Conservation (phyloP, 2,329 filamentous ascomycete species). For the Cladosporium phlei region DNA sequence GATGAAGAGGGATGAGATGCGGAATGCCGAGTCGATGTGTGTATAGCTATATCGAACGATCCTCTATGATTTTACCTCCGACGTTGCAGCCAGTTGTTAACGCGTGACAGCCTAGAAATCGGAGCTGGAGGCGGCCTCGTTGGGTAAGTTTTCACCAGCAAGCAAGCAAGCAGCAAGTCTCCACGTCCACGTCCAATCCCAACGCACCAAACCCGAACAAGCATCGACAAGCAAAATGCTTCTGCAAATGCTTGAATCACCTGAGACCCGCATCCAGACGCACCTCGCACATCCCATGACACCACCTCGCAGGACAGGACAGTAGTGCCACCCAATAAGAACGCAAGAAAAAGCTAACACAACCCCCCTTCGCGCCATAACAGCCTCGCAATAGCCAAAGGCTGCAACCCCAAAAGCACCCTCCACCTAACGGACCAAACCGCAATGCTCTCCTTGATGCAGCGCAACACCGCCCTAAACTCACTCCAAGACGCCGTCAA, state of each 20-base stretch:
- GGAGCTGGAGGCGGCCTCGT: constrained; percentile 89
- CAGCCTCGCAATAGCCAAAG: constrained; percentile 55
- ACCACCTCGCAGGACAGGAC: too few relatives aligned
- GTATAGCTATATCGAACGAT: not conserved
- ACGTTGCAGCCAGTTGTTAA: not conserved
- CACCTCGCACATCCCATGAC: too few relatives aligned
- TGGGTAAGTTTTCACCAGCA: too few relatives aligned
- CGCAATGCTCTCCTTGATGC: constrained; percentile 81
- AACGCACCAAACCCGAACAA: not conserved
- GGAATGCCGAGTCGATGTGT: constrained; percentile 22
- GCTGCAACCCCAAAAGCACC: constrained; percentile 50
- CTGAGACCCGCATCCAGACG: not conserved
- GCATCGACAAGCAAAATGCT: too few relatives aligned
- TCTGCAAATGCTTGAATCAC: too few relatives aligned
- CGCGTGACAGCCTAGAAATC: constrained; percentile 67
- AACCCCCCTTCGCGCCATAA: not conserved
- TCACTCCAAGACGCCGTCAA: constrained; percentile 58
- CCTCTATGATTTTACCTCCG: not conserved
- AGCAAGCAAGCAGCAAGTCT: too few relatives aligned
- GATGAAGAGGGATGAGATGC: constrained; percentile 60
- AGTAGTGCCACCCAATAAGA: too few relatives aligned
- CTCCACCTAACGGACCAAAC: constrained; percentile 81
- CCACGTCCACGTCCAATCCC: too few relatives aligned
- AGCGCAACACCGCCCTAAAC: constrained; percentile 82
- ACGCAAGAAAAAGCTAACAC: too few relatives aligned